phyloP scores from a whole-genome alignment of 2,329 filamentous ascomycete genomes.

The Aspergillus awamori region DNA sequence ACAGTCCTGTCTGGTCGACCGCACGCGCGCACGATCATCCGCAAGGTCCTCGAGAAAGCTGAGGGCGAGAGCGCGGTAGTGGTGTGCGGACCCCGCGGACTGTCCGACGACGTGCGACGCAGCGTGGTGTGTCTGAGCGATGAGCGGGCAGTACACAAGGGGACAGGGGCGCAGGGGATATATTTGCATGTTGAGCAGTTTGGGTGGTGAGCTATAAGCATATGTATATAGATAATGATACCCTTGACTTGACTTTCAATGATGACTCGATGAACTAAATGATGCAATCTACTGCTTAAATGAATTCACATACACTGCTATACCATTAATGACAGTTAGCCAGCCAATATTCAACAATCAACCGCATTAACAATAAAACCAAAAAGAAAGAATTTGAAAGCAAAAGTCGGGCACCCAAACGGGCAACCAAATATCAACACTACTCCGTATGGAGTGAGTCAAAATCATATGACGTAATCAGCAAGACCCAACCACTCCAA shows the following conservation, averaged over 20 bases:
- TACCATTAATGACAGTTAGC: background rate
- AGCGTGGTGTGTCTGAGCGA: constrained; percentile 62
- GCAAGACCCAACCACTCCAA: constrained; percentile 1
- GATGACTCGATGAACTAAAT: background rate
- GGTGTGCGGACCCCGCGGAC: constrained; percentile 61
- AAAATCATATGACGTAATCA: constrained; percentile 19
- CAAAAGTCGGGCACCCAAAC: background rate
- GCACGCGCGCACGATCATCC: constrained; percentile 54
- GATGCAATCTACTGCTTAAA: background rate
- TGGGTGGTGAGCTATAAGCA: constrained; percentile 39
- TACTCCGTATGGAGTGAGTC: background rate
- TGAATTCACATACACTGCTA: background rate
- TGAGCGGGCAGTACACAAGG: constrained; percentile 68
- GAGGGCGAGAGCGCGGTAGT: constrained; percentile 65
- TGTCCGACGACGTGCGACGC: constrained; percentile 59
- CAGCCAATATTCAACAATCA: background rate
- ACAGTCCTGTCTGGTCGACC: constrained; percentile 56
- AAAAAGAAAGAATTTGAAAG: too few relatives aligned
- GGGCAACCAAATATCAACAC: background rate
- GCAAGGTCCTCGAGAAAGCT: constrained; percentile 59
- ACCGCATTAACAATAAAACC: too few relatives aligned
- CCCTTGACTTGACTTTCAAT: background rate
- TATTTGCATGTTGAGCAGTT: constrained; percentile 64
- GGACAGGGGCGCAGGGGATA: constrained; percentile 66
- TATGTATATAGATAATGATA: background rate